These are phyloP conservation scores for Verbascum thapsus DNA, from an alignment of 257 asterid genomes.

Conservation along the genomic window DNA sequence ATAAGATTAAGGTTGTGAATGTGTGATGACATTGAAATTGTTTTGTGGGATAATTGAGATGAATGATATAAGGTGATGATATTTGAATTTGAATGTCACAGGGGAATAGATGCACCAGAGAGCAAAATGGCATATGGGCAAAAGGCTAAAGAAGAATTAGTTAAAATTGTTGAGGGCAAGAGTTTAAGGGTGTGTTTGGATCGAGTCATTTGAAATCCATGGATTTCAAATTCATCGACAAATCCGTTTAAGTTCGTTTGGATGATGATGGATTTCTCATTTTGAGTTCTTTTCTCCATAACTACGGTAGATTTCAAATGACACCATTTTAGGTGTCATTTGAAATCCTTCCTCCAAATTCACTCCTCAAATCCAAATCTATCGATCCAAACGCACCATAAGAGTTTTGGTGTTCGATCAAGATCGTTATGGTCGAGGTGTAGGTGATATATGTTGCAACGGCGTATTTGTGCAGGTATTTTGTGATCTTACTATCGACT, in stretches of 20 bases:
- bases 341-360: too few relatives aligned
- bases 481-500: constrained; percentile 17
- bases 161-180: constrained; percentile 65
- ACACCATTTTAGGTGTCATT: too few relatives aligned
- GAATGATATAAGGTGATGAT: background rate
- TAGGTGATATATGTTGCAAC: constrained; percentile 84
- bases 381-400: too few relatives aligned
- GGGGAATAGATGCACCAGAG: constrained; percentile 99
- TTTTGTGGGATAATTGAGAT: background rate
- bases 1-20: constrained; percentile 75
- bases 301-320: too few relatives aligned
- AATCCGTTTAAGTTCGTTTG: too few relatives aligned
- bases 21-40: background rate
- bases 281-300: too few relatives aligned
- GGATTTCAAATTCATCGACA: constrained; percentile 29
- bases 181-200: constrained; percentile 60
- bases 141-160: constrained; percentile 76
- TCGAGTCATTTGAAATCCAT: too few relatives aligned
- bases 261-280: too few relatives aligned
- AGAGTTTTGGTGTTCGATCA: constrained; percentile 64
- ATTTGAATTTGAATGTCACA: constrained; percentile 27
- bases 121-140: constrained; percentile 82
- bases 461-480: constrained; percentile 88
- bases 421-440: constrained; percentile 85
- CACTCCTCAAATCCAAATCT: too few relatives aligned